Evolutionary conservation across 1,139 yeast genomes (phyloP).

Genomic region (Kurtzmaniella quercitrusa): DNA sequence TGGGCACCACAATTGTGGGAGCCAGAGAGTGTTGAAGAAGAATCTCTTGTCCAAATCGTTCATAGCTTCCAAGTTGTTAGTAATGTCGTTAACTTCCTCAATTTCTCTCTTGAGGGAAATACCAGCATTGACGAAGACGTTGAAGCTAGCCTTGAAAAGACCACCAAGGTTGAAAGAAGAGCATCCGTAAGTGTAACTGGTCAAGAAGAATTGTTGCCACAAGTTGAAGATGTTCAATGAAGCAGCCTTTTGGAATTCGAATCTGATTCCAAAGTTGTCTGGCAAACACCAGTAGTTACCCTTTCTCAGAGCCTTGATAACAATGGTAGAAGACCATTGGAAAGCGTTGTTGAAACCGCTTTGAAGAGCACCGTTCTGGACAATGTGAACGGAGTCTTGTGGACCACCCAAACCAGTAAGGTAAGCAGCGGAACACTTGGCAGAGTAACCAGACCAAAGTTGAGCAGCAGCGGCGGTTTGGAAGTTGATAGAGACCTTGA

Average conservation of each 20-base stretch:
- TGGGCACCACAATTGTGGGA: not conserved
- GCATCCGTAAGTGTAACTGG: constrained; percentile 1
- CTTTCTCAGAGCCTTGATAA: constrained; percentile 18
- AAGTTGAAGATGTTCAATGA: not conserved
- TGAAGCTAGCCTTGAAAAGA: constrained; percentile 1
- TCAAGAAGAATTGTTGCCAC: not conserved
- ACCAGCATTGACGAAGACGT: not conserved
- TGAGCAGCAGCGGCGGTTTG: constrained; percentile 7
- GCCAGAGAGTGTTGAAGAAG: constrained; percentile 1
- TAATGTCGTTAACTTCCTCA: not conserved
- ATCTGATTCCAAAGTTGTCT: constrained; percentile 17
- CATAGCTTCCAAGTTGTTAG: not conserved
- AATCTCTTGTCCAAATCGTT: constrained; percentile 1
- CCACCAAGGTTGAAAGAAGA: not conserved
- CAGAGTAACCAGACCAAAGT: constrained; percentile 5
- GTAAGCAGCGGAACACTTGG: constrained; percentile 6
- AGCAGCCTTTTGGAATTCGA: not conserved
- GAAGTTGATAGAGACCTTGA: constrained; percentile 17
- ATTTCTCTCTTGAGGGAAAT: not conserved
- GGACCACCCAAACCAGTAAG: constrained; percentile 13
- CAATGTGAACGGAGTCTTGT: constrained; percentile 11
- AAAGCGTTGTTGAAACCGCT: constrained; percentile 21
- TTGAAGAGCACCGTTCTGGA: constrained; percentile 15
- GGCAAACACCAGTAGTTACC: constrained; percentile 27
- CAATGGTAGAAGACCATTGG: constrained; percentile 23